Base-by-base conservation (phyloP, 2,329 filamentous ascomycete species). In the Apiospora hydei region DNA sequence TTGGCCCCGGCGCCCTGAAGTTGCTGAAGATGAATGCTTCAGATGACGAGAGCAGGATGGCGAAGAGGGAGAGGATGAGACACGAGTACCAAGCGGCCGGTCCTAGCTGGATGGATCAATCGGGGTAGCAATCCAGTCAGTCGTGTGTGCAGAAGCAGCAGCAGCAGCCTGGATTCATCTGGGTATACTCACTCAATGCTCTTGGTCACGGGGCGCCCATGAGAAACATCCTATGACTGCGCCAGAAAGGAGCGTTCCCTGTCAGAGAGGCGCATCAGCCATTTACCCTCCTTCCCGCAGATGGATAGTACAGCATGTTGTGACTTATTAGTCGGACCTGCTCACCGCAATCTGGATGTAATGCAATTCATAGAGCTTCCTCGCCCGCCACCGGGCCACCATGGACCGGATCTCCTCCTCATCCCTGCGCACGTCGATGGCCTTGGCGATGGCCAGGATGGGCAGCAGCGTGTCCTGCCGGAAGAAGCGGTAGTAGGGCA, bases 161-260 rank as follows among this genome's bases (percentile, higher is more conserved):
- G 18, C 24, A 10, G 18, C 34, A n/a, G 26, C 38, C 26, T 24
- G 14, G 24, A 14, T 16, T 0, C 13, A 18, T 64, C 53, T 30
- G 26, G 24, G 4, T n/a, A 16, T 4, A 44, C 74, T 72, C 30
- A 79, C 72, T 77, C 77, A 79, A 43, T 78, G 75, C 69, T 77
- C 69, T 1, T 71, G 47, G 7, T 76, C 75, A 6, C 72, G 73
- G 1, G 72, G 26, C 18, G 70, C 70, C 78, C 78, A 79, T 3
- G 78, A 79, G 71, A 79, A 78, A 61, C 74, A 77, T 16, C 76
- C 77, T 49, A 78, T 79, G 18, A 79, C 77, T 8, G 77, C 77
- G 4, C 76, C 76, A 0, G 77, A 75, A 3, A 78, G 72, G 4
- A 79, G 73, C 6, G 77, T 78, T 11, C 73, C 73, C 77, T 79